Evolutionary conservation across 306 rosid species (phyloP), one percentile per base, ranked within the genome.

Genomic region (Begonia masoniana): DNA sequence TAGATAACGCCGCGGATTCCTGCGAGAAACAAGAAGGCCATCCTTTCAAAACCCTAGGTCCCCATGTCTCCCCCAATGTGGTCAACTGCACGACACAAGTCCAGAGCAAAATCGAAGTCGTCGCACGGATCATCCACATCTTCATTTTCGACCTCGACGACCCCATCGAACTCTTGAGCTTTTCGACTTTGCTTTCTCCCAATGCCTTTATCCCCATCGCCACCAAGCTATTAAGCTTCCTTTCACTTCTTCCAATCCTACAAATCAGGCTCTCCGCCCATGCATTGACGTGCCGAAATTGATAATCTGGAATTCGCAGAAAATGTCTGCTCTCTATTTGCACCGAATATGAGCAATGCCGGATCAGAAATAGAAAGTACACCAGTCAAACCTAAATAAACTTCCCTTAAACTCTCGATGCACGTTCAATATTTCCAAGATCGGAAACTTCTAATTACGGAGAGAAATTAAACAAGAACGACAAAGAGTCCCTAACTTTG

Each of bases 51-150:
- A 66, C 42, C n/a, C 57, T 10, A 1, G 76, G 74, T 4, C 49
- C 63, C 54, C 63, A 54, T 42, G n/a, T 48, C 36, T 67, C 69
- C 9, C 59, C 52, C 41, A 74, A 12, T 6, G 75, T 69, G 50
- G 54, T 69, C 45, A 74, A 45, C 42, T 83, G 87, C 56, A 72
- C 43, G 1, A 51, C 43, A 52, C 76, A 56, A 66, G 78, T 69
- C 80, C 79, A 80, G n/a, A 80, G 49, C 62, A 77, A 52, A 23
- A 74, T 15, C 31, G 76, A 0, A 43, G 75, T 68, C 11, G 62
- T 59, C 24, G 58, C 50, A 39, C 82, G 41, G 58, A 73, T 53
- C 31, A 63, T 66, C 94, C 87, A 80, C 15, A 67, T n/a, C 21
- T 59, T 80, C 15, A 76, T 63, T 80, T 11, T 57, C 59, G 48